A percentile compares a stretch with the other conserved stretches of the same genome.
Evolutionary conservation across 352 stramenopile species (phyloP).

Genomic region (Globisporangium splendens): DNA sequence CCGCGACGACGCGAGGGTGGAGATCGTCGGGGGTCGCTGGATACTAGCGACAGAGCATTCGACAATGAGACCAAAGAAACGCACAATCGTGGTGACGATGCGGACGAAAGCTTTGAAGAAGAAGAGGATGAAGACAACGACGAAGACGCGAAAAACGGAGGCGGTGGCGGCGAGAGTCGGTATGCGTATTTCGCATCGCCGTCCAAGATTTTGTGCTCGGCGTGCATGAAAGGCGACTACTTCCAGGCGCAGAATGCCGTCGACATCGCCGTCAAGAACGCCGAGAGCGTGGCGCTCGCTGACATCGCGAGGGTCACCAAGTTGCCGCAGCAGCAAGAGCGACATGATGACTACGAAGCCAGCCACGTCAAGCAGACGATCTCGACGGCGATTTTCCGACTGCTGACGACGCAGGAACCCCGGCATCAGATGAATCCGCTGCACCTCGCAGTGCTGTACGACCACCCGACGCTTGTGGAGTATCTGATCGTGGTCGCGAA

Average conservation of each 20-base stretch:
- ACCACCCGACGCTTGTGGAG: conserved; percentile 60
- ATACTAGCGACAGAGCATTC: not conserved
- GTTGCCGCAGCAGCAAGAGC: conserved; percentile 1
- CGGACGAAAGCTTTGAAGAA: conserved; percentile 3
- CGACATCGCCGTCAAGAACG: conserved; percentile 48
- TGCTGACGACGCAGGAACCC: conserved; percentile 65
- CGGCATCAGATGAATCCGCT: conserved; percentile 76
- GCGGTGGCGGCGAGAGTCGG: conserved; percentile 9
- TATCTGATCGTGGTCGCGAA: conserved; percentile 46
- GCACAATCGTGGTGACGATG: conserved; percentile 6
- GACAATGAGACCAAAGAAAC: not conserved
- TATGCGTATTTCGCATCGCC: conserved; percentile 59
- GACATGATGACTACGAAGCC: conserved; percentile 8
- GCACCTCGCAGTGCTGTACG: conserved; percentile 70
- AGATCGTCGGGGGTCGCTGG: not conserved
- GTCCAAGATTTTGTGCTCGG: conserved; percentile 58
- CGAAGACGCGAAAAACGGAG: conserved; percentile 19
- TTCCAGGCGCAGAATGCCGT: conserved; percentile 64
- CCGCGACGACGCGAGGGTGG: not conserved
- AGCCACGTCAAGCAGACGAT: conserved; percentile 2
- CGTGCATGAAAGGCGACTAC: conserved; percentile 76
- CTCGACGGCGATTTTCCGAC: conserved; percentile 27
- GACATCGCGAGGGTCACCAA: not conserved
- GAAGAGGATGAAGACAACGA: conserved; percentile 35
- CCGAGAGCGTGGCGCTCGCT: conserved; percentile 4